Evolutionary conservation across 129 eudicot species (phyloP).

Genomic region (Flaveria bidentis): DNA sequence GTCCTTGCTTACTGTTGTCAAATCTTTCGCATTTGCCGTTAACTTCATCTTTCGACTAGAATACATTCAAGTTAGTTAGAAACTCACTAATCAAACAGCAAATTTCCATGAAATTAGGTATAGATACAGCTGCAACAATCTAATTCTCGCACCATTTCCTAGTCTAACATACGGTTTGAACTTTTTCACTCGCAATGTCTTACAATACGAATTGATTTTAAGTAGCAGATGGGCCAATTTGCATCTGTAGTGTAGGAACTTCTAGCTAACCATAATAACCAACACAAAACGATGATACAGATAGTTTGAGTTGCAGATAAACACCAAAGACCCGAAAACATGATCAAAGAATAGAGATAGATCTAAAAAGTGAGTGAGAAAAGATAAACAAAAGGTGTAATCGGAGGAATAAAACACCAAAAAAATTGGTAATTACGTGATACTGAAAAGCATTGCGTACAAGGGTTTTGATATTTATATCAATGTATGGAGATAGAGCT

Average conservation of each 20-base stretch:
- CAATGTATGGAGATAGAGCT: conserved; percentile 3
- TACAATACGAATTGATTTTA: background rate
- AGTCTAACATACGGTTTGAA: no score
- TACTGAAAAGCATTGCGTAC: background rate
- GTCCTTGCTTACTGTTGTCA: no score
- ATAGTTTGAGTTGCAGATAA: no score
- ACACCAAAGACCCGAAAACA: no score
- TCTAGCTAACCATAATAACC: no score
- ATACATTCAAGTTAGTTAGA: background rate
- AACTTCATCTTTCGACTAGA: background rate
- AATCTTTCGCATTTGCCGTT: background rate
- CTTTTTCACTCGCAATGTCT: no score
- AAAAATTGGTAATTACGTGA: background rate
- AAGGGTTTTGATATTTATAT: background rate
- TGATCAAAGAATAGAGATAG: no score
- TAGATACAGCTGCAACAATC: background rate
- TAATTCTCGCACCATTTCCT: background rate
- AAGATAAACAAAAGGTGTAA: background rate
- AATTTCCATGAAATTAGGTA: background rate
- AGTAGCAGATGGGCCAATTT: background rate
- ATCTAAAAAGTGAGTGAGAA: background rate
- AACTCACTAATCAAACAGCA: background rate
- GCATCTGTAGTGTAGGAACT: no score
- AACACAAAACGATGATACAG: no score
- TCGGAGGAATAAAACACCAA: background rate